A percentile compares a stretch with the other conserved stretches of the same genome.
Conservation (phyloP, 805 yeast species). For the Candida piceae region DNA sequence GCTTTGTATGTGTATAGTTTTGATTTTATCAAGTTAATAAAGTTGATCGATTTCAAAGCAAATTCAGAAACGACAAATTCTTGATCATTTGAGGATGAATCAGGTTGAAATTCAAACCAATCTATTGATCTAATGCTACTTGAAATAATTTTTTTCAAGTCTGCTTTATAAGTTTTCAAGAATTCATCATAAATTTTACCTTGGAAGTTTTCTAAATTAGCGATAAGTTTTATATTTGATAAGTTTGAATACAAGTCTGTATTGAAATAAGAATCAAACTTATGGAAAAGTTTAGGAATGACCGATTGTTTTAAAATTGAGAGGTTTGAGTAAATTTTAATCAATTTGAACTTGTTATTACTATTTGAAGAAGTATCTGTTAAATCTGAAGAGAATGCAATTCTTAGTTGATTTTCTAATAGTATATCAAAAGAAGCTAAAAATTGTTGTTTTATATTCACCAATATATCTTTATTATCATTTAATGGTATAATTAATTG, state of each 20-base stretch:
- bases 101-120: constrained; percentile 31
- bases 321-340: constrained; percentile 48
- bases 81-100: constrained; percentile 1
- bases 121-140: constrained; percentile 36
- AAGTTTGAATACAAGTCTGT: constrained; percentile 33
- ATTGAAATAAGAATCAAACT: constrained; percentile 48
- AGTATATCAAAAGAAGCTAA: constrained; percentile 29
- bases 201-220: constrained; percentile 44
- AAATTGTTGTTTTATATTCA: constrained; percentile 31
- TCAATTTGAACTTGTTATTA: constrained; percentile 20
- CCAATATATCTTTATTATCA: constrained; percentile 15
- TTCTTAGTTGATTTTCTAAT: constrained; percentile 42
- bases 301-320: constrained; percentile 40
- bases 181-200: constrained; percentile 49
- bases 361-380: constrained; percentile 13
- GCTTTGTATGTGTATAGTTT: constrained; percentile 17
- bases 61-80: constrained; percentile 18
- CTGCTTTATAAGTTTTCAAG: constrained; percentile 42
- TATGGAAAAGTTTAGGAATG: constrained; percentile 44
- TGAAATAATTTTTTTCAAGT: constrained; percentile 35
- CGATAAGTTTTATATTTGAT: constrained; percentile 39
- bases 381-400: constrained; percentile 33
- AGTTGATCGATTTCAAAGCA: constrained; percentile 20
- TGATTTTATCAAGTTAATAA: constrained; percentile 24
- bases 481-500: constrained; percentile 13